Evolutionary conservation across 495 filamentous ascomycete genomes (phyloP), one percentile per base, ranked within the genome.

Genomic region (Penicillium salamii): DNA sequence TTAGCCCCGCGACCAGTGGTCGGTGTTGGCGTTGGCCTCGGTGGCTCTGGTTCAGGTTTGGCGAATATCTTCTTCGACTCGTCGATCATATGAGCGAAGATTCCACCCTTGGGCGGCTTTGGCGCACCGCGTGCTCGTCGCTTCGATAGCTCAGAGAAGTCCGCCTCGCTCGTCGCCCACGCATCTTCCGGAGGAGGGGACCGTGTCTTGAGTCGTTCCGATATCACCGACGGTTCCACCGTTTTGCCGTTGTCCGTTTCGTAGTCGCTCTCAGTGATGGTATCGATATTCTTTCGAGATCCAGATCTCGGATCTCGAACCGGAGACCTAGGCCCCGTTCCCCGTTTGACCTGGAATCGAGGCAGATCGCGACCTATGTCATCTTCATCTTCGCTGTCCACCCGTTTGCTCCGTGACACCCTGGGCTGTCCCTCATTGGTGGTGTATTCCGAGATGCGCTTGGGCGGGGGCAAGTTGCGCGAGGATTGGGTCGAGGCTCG

Each of bases 41-140:
- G 53, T 65, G 65, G 46, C 74, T 84, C 60, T 68, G 76, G 60
- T 74, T 72, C 59, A 69, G 77, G 63, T 73, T 67, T 68, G 34
- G 66, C 59, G 80, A 66, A 86, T 77, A 74, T 65, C 50, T 78
- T 79, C 46, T 62, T 78, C 37, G 70, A 80, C 63, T 67, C 78
- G 42, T 66, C 79, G 54, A 69, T 65, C 64, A 75, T 75, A 46
- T 70, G 80, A 54, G 62, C 69, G 35, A 79, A 65, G 24, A 78
- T 68, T 5, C 77, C 74, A 14, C 71, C 69, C 46, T 77, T 80
- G 13, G 74, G 71, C 14, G 63, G 52, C 26, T 73, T 72, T 15
- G 55, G 42, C 15, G 57, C 56, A 2, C 69, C 67, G 24, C 71
- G 66, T 28, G 66, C 66, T 15, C 72, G 66, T 31, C 67, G 62